A percentile compares a stretch with the other conserved stretches of the same genome.
Evolutionary conservation across 805 yeast genomes (phyloP).

Genomic region (Zygoascus tannicola): DNA sequence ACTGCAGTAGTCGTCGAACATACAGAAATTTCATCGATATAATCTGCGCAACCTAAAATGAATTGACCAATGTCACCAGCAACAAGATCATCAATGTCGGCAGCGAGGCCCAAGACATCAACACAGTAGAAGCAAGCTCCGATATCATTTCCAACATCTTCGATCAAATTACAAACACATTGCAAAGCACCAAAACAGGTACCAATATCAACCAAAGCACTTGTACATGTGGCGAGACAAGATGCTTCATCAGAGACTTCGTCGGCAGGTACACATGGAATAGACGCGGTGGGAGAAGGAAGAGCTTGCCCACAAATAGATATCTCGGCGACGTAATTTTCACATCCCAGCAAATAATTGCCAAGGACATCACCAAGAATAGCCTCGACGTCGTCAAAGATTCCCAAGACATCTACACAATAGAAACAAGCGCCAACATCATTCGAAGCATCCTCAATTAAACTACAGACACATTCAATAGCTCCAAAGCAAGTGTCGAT

Average conservation of each 20-base stretch:
- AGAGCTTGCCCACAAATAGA: neutral
- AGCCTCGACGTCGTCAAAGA: neutral
- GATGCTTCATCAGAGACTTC: conserved; percentile 5
- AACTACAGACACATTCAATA: conserved; percentile 10
- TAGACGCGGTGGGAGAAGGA: neutral
- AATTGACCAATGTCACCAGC: conserved; percentile 7
- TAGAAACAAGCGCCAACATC: conserved; percentile 11
- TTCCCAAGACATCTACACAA: conserved; percentile 8
- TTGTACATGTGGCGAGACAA: conserved; percentile 10
- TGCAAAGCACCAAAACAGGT: conserved; percentile 10
- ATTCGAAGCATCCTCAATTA: conserved; percentile 9
- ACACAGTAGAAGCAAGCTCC: conserved; percentile 10
- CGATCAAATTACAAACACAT: conserved; percentile 12
- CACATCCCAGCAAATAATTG: neutral
- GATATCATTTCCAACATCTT: conserved; percentile 10
- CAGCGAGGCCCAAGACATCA: neutral
- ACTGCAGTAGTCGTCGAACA: neutral
- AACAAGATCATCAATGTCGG: conserved; percentile 3
- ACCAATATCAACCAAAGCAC: conserved; percentile 4
- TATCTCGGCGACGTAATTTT: neutral
- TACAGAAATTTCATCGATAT: neutral
- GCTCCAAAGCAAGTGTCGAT: conserved; percentile 10
- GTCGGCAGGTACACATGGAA: neutral
- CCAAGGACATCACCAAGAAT: neutral
- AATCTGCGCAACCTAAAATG: neutral